Evolutionary conservation across 139 green algal genomes (phyloP).

Genomic region (Parachlorella kessleri): DNA sequence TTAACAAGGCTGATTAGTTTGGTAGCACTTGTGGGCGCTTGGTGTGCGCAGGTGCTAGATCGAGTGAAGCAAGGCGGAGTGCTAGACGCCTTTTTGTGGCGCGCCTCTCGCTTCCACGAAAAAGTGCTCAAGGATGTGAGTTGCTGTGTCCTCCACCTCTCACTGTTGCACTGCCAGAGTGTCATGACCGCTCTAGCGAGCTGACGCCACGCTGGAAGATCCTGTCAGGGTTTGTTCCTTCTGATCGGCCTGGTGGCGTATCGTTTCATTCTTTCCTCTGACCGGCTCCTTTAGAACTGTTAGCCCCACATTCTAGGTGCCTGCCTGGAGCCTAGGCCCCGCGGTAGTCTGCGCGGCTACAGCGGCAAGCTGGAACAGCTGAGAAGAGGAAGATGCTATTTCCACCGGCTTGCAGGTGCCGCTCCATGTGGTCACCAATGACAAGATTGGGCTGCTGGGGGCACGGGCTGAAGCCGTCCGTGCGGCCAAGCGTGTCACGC

Average conservation of each 20-base stretch:
- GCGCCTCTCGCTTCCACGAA: constrained; percentile 50
- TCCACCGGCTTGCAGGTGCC: constrained; percentile 47
- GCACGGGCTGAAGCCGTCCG: constrained; percentile 58
- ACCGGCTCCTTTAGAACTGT: not conserved
- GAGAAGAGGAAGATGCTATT: too few relatives aligned
- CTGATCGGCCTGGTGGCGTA: constrained; percentile 2
- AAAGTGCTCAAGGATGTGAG: constrained; percentile 27
- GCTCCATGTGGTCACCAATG: constrained; percentile 78
- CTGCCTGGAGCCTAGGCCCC: too few relatives aligned
- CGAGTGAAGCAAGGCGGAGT: constrained; percentile 53
- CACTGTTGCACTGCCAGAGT: not conserved
- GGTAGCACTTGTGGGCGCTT: too few relatives aligned
- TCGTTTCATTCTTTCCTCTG: not conserved
- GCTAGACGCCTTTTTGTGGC: constrained; percentile 74
- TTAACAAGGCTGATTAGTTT: too few relatives aligned
- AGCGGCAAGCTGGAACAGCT: constrained; percentile 27
- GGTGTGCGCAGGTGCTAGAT: constrained; percentile 51
- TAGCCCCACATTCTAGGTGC: not conserved
- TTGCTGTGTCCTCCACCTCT: not conserved
- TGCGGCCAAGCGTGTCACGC: constrained; percentile 39
- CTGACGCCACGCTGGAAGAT: not conserved
- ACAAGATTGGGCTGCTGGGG: constrained; percentile 73
- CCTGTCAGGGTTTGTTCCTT: not conserved
- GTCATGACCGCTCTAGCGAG: not conserved
- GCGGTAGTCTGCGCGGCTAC: too few relatives aligned